Conservation (phyloP, 768 basidiomycete species). For the Trametes sanguinea region DNA sequence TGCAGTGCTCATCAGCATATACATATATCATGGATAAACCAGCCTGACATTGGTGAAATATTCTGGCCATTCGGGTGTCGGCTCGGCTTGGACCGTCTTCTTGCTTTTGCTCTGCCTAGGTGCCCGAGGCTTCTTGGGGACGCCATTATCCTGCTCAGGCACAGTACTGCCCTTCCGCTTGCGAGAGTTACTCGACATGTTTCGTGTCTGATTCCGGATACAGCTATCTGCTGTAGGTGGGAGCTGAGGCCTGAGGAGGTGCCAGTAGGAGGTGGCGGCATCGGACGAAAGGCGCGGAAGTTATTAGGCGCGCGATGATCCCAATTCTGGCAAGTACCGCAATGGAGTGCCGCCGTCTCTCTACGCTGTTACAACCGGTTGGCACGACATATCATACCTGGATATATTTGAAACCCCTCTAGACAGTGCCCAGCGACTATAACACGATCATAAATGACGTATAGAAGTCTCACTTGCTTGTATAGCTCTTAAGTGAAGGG, state of each 20-base stretch:
- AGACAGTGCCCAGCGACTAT: no score
- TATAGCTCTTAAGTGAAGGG: no score
- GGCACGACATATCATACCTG: no score
- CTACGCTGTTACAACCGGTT: no score
- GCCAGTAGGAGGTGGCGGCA: no score
- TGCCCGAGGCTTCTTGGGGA: conserved; percentile 25
- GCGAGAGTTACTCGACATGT: conserved; percentile 11
- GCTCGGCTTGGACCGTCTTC: neutral
- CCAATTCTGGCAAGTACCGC: neutral
- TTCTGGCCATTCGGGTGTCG: conserved; percentile 28
- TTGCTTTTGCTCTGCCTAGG: conserved; percentile 12
- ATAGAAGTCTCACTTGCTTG: no score
- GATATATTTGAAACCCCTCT: no score
- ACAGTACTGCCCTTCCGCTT: conserved; percentile 5
- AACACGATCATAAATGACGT: no score
- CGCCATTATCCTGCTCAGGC: neutral
- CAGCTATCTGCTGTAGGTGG: no score
- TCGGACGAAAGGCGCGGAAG: no score
- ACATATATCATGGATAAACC: neutral
- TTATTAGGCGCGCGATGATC: neutral
- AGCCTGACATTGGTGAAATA: conserved; percentile 30
- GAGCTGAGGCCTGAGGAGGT: no score
- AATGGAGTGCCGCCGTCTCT: neutral
- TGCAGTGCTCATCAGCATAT: neutral
- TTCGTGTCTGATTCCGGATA: neutral